Percentiles rank a stretch among this genome's conserved stretches.
Evolutionary conservation across 1,284 basidiomycete genomes (phyloP).

Genomic region (Cronartium quercuum): DNA sequence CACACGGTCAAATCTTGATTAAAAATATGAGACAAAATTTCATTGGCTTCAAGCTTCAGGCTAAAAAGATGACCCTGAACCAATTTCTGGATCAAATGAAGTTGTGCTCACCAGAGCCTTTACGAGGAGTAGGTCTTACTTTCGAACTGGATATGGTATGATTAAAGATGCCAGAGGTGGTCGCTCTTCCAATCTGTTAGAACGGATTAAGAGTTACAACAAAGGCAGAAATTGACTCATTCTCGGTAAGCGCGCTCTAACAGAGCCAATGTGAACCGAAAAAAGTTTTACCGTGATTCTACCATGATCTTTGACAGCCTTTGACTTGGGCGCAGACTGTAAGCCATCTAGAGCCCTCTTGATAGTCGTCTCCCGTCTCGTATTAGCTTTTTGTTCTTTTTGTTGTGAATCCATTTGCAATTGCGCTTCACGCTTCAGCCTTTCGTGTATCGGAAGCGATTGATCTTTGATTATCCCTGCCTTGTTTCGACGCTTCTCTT

Average conservation of each 20-base stretch:
- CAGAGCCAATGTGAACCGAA: no score
- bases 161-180: background rate
- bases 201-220: background rate
- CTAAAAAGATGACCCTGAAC: background rate
- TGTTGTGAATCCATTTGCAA: background rate
- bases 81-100: background rate
- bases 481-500: background rate
- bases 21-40: background rate
- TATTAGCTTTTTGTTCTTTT: background rate
- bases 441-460: background rate
- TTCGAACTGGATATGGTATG: background rate
- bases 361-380: background rate
- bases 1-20: background rate
- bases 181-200: background rate
- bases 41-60: background rate
- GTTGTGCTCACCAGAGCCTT: background rate
- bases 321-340: background rate
- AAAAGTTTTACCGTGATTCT: background rate
- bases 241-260: no score
- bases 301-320: background rate
- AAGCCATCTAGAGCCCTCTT: background rate
- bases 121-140: background rate
- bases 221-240: background rate
- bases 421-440: background rate
- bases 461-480: background rate